phyloP scores from a whole-genome alignment of 768 basidiomycete genomes.

The Pulveroboletus frians region DNA sequence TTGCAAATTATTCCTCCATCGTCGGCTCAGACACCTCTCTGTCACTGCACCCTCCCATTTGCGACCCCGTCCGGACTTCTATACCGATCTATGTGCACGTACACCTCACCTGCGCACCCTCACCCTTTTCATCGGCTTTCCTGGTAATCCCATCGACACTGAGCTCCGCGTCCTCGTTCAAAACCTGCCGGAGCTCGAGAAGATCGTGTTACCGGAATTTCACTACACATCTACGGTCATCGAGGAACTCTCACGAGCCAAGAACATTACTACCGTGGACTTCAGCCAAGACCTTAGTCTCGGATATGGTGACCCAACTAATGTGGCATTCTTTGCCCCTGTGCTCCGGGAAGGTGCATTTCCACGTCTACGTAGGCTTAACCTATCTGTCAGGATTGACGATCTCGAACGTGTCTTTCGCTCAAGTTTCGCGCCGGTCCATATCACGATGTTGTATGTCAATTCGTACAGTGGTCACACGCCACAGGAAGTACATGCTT shows the following conservation, averaged over 20 bases:
- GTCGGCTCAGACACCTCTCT: conserved; percentile 39
- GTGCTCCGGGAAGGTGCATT: conserved; percentile 45
- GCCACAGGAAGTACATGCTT: conserved; percentile 36
- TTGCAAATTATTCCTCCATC: conserved; percentile 55
- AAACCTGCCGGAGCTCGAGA: conserved; percentile 41
- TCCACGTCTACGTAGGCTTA: conserved; percentile 49
- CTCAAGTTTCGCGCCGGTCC: conserved; percentile 40
- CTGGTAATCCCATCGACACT: conserved; percentile 38
- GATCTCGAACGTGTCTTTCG: conserved; percentile 44
- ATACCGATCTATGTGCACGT: conserved; percentile 40
- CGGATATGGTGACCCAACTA: conserved; percentile 41
- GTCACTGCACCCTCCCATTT: conserved; percentile 27
- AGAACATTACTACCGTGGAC: conserved; percentile 43
- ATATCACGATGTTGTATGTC: conserved; percentile 48
- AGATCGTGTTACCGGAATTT: conserved; percentile 48
- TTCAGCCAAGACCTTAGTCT: conserved; percentile 48
- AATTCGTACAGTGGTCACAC: conserved; percentile 44
- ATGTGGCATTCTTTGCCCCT: conserved; percentile 43
- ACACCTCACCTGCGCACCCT: conserved; percentile 48
- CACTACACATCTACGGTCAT: conserved; percentile 43
- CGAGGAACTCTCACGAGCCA: conserved; percentile 42
- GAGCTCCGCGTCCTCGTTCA: conserved; percentile 37
- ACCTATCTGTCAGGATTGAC: conserved; percentile 40
- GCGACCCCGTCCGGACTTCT: conserved; percentile 16
- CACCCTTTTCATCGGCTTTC: conserved; percentile 40